Evolutionary conservation across 306 rosid genomes (phyloP), one percentile per base, ranked within the genome.

Genomic region (Cucurbita ficifolia): DNA sequence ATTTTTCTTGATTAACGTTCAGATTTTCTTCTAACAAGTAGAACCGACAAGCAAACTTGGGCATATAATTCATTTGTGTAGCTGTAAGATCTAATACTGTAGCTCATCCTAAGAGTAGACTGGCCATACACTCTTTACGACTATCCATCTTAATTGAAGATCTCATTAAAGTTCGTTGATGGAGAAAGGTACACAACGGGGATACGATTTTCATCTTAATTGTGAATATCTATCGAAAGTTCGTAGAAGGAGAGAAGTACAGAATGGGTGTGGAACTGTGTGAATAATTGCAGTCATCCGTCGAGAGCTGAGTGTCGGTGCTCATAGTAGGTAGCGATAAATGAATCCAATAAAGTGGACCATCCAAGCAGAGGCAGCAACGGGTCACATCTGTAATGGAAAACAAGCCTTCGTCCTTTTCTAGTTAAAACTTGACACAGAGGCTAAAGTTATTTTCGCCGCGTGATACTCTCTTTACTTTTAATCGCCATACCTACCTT

Each of bases 391-490:
- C 51, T 21, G 2, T 38, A 13, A 22, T 65, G 12, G 3, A 67
- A 21, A 43, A 11, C 72, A 21, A n/a, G 36, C 18, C 53, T 21
- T 19, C 71, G 51, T 64, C 35, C 71, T 40, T 40, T 8, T 64
- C 18, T 43, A 42, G 72, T 19, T 64, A 64, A 67, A 67, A 67
- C 54, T 21, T 35, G 18, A 39, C 38, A 13, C 51, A 43, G 54
- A 65, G 72, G 54, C 70, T 16, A 67, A 45, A 43, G 36, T 43
- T 21, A 19, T 43, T 43, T 42, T 19, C 22, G 7, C 73, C 62
- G 43, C 78, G 80, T 72, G 86, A 84, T 84, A 74, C 86, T 40
- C 80, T 77, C 86, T 33, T 49, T 77, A 54, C 58, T 46, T 84
- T 75, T 77, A 79, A 79, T 74, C 38, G 73, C 10, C 60, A 24